Evolutionary conservation across 1,139 yeast genomes (phyloP), one percentile per base, ranked within the genome.

Genomic region (Yamadazyma membranifaciens): DNA sequence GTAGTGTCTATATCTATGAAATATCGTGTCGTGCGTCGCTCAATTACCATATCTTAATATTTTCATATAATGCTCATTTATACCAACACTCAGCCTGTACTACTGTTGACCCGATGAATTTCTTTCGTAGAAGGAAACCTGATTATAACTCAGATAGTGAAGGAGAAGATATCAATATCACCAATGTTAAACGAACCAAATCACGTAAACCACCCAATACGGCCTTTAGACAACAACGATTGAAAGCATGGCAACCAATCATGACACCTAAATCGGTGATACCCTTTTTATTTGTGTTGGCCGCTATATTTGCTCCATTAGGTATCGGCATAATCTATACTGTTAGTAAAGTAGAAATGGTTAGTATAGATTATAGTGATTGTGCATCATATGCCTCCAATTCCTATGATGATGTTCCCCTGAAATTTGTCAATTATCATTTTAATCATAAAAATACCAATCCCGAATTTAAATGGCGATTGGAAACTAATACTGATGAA

Each of bases 191-290:
- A 20, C 24, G 5, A 20, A 20, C 7, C 24, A 80, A 77, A 50
- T 78, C 83, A 3, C 65, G 87, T 46, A 80, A 81, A 54, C 89
- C 86, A 10, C 83, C 81, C 54, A 86, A 85, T 57, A 85, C 92
- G 3, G 92, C 92, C 2, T 85, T 85, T 55, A 75, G 91, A 54
- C 94, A 63, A 43, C 88, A 82, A 53, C 64, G 88, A 57, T 63
- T 82, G 51, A 83, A 83, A 56, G 84, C 92, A 44, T 85, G 92
- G 92, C 92, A 85, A 60, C 92, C 92, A 0, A 82, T 84, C 36
- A 69, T 85, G 42, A 81, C 89, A 1, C 91, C 92, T 3, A 81
- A 78, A 49, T 75, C 85, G n/a, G 89, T 84, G 40, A 69, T 85
- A 17, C 92, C 92, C 3, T 62, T 84, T 25, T 63, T 85, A 31